A percentile compares a stretch with the other conserved stretches of the same genome.
These are phyloP conservation scores for Avena atlantica DNA, from an alignment of 176 grass and related monocot species.

Conservation along the genomic window DNA sequence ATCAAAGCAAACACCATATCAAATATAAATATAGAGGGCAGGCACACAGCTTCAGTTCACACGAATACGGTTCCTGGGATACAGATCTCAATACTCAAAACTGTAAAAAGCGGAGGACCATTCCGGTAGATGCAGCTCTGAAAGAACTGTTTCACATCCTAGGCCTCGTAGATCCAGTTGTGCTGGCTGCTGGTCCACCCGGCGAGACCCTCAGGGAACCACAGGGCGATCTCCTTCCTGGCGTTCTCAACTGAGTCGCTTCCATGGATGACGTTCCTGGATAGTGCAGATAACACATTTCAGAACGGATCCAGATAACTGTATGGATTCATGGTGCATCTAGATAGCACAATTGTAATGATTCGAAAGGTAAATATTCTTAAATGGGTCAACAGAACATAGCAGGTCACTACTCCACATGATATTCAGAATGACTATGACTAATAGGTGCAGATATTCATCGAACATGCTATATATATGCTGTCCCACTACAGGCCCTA, in stretches of 20 bases:
- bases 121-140: slow-evolving; percentile 13
- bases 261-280: slow-evolving; percentile 96
- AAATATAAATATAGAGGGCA: slow-evolving; percentile 30
- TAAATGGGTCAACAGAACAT: no score
- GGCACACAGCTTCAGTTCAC: slow-evolving; percentile 35
- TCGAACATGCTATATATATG: not conserved
- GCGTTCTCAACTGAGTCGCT: slow-evolving; percentile 90
- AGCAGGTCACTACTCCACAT: not conserved
- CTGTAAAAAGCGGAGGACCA: slow-evolving; percentile 31
- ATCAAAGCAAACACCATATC: slow-evolving; percentile 30
- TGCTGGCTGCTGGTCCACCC: slow-evolving; percentile 88
- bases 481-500: not conserved
- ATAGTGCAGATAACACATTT: slow-evolving; percentile 11
- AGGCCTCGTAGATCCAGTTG: slow-evolving; percentile 94
- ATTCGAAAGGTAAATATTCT: no score
- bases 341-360: not conserved
- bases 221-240: slow-evolving; percentile 91
- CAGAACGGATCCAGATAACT: not conserved
- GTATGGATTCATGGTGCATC: not conserved
- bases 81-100: slow-evolving; percentile 34
- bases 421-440: not conserved
- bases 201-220: slow-evolving; percentile 77
- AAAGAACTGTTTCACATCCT: slow-evolving; percentile 13
- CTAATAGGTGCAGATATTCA: not conserved
- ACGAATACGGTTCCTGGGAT: slow-evolving; percentile 47